A percentile compares a stretch with the other conserved stretches of the same genome.
phyloP scores from a whole-genome alignment of 352 stramenopile species.

The Phytophthora multivora region DNA sequence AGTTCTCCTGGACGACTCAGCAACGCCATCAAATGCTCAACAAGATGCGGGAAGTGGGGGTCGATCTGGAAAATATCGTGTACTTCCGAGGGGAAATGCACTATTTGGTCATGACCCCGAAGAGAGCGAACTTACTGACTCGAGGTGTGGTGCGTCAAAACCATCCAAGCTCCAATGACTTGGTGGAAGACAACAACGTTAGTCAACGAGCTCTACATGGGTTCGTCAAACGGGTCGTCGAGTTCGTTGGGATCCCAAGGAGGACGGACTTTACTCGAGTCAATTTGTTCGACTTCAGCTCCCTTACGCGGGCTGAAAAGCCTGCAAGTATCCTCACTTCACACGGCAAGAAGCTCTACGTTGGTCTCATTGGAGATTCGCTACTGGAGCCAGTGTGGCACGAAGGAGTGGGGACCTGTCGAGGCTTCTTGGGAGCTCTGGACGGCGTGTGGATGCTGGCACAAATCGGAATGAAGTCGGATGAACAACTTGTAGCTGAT shows the following conservation, averaged over 20 bases:
- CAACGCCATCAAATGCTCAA: conserved; percentile 75
- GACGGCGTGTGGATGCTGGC: conserved; percentile 73
- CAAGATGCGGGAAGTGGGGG: conserved; percentile 57
- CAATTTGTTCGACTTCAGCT: conserved; percentile 80
- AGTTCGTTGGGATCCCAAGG: conserved; percentile 68
- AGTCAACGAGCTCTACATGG: conserved; percentile 45
- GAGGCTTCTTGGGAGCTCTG: conserved; percentile 75
- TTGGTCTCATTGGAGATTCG: conserved; percentile 72
- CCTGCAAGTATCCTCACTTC: conserved; percentile 59
- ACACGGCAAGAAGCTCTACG: conserved; percentile 67
- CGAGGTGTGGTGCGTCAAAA: conserved; percentile 61
- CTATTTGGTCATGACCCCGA: conserved; percentile 83
- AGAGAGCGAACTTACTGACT: conserved; percentile 63
- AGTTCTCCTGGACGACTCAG: conserved; percentile 81
- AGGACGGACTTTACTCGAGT: conserved; percentile 58
- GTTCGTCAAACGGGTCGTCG: conserved; percentile 58
- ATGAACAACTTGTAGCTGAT: conserved; percentile 64
- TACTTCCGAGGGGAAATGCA: conserved; percentile 87
- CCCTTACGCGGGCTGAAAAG: conserved; percentile 64
- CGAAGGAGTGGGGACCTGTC: conserved; percentile 74
- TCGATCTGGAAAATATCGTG: conserved; percentile 81
- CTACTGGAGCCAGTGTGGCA: conserved; percentile 83
- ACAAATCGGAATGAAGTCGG: conserved; percentile 59
- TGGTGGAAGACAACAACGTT: conserved; percentile 62
- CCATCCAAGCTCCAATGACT: conserved; percentile 52